These are phyloP conservation scores for Jacaranda copaia DNA, from an alignment of 257 asterid genomes.

Conservation along the genomic window DNA sequence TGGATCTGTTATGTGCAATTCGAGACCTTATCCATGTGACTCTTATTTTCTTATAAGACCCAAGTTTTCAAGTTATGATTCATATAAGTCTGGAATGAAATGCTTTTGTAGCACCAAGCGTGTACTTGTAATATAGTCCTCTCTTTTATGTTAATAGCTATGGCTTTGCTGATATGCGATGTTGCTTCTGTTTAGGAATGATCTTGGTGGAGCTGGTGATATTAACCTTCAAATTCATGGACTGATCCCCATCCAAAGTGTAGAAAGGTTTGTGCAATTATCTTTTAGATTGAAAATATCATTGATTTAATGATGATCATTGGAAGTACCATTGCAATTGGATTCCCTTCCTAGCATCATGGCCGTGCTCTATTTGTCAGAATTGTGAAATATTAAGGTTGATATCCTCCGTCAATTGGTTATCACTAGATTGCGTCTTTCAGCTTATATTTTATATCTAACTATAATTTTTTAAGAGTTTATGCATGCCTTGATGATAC, in stretches of 20 bases:
- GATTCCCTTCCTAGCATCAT: not conserved
- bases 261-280: conserved; percentile 46
- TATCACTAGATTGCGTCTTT: not conserved
- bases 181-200: conserved; percentile 44
- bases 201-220: conserved; percentile 37
- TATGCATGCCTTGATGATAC: not conserved
- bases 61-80: too few species aligned
- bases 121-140: not conserved
- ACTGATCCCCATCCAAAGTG: conserved; percentile 48
- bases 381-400: not conserved
- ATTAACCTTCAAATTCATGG: conserved; percentile 40
- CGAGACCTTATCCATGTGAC: too few species aligned
- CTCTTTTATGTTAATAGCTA: conserved; percentile 6
- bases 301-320: not conserved
- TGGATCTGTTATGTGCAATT: too few species aligned
- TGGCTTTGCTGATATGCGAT: conserved; percentile 32
- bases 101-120: not conserved
- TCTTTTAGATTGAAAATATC: not conserved
- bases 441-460: not conserved
- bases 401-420: not conserved
- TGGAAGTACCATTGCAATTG: not conserved
- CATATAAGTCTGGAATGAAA: not conserved
- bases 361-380: not conserved
- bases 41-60: too few species aligned
- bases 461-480: not conserved